Base-by-base conservation (phyloP, 495 filamentous ascomycete species). In the Trichoderma reesei region DNA sequence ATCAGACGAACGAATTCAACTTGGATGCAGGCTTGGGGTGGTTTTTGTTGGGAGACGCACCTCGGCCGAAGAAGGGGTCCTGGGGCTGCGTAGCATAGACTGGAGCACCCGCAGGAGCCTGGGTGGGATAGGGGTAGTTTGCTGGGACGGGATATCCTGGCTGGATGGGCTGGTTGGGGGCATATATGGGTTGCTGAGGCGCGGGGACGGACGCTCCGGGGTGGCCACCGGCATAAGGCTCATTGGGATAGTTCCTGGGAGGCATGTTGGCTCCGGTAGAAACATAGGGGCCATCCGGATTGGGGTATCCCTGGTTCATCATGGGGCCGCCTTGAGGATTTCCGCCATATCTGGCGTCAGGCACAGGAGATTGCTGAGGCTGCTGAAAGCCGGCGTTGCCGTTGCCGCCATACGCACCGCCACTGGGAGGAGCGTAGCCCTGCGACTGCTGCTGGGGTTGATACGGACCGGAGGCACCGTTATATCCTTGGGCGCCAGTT, bases 1-100 rank as follows among this genome's bases (percentile, higher is more conserved):
- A 78, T 81, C 78, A 81, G 78, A 81, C 71, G 72, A 68, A 65
- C 69, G 63, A 59, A 65, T 46, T 41, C 38, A 26, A 51, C 44
- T n/a, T 44, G 59, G 44, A 39, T 41, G 44, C 67, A 67, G 67
- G 56, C 67, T 65, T 67, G 67, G 66, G 67, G 69, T 59, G 67
- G 70, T 63, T 63, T 63, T 51, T 65, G 67, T 73, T 72, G 69
- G 74, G 70, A 72, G 80, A 78, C 76, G 74, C 74, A 79, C 77
- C 79, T 75, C 82, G 82, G 74, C 78, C 79, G 67, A 78, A 79
- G 62, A 80, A 76, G 39, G 75, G 70, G 70, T 83, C 79, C 63
- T 67, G 65, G 62, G 78, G 75, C 67, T 77, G 78, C 65, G 69
- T 68, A 68, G 67, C 56, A 51, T 70, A 71, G 66, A 66, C 37